Evolutionary conservation across 495 filamentous ascomycete genomes (phyloP), one percentile per base, ranked within the genome.

Genomic region (Neurospora sp.): DNA sequence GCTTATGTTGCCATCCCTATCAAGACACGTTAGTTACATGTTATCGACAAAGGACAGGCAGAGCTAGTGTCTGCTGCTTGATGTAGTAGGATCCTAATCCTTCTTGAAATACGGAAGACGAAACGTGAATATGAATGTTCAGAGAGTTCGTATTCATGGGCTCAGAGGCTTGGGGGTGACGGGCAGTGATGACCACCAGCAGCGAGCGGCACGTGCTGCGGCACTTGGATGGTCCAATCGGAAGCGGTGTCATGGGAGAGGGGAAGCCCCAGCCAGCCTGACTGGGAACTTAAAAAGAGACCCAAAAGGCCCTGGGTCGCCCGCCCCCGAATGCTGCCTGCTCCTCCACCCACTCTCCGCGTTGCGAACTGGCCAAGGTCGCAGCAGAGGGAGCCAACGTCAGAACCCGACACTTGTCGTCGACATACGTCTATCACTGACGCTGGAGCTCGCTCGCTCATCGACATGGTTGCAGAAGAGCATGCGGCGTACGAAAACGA

Each of bases 1-100:
- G 89, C 83, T 94, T 97, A 72, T 88, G 86, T 83, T 98, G 95
- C 96, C 96, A 99, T 83, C 87, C 92, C 96, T 99, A 78, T 76
- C 39, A 74, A 42, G n/a, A 48, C 69, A 75, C 54, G 70, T 78
- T 72, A 76, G 75, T 39, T 66, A 66, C 27, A 66, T 18, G 2
- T 18, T 59, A 27, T 14, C 23, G 31, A 7, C 23, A 62, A 23
- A 14, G 20, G 12, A 16, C 5, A 62, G 23, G 5, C 23, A 35
- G 20, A 18, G 54, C 5, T 54, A 54, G 20, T 23, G 27, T 54
- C 46, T 54, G 23, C 23, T 16, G 54, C 6, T 27, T 62, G 2
- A 35, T 18, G 14, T 16, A 66, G 6, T 18, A 35, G 31, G 54
- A 35, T 35, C 27, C 27, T 18, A 16, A 7, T 66, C 27, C 27